Evolutionary conservation across 306 rosid genomes (phyloP), one percentile per base, ranked within the genome.

Genomic region (Senna siamea): DNA sequence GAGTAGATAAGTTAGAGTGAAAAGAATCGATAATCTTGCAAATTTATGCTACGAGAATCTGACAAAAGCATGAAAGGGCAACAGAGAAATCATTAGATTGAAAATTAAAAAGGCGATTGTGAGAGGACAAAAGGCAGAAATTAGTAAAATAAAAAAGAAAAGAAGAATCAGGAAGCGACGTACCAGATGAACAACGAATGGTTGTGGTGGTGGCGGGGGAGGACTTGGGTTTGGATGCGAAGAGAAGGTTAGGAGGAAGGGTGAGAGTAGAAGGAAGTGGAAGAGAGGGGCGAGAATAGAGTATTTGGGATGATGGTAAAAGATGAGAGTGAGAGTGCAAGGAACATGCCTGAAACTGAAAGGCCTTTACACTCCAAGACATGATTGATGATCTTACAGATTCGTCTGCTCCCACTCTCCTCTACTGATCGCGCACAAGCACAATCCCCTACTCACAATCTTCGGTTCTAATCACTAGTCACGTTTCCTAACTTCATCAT

Each of bases 151-250:
- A 8, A 9, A 52, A 62, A 55, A 61, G 58, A 37, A 61, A 28
- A 10, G 11, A 20, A 26, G 53, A 7, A 10, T 4, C 1, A 0
- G 15, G 6, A 20, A 55, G 22, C 5, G 44, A 0, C 14, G 68
- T 81, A 94, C 98, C 96, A 1, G 98, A 85, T 70, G 80, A 80
- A 81, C 98, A 94, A 17, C 89, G 92, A 81, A 79, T 37, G 58
- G 87, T 41, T 46, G 75, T 41, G 44, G 38, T 32, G 55, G 83
- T 52, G 22, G 72, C 74, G 26, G 80, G 8, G 40, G 40, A 37
- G 8, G 40, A 67, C 23, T 66, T 76, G 80, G 81, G 51, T 35
- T 68, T 72, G 59, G 77, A 55, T 32, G 81, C 74, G 81, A 78
- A 81, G 37, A 43, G 53, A 37, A 70, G 20, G 12, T 47, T 19